Base-by-base conservation (phyloP, 2,329 filamentous ascomycete species). In the Madurella fahalii region DNA sequence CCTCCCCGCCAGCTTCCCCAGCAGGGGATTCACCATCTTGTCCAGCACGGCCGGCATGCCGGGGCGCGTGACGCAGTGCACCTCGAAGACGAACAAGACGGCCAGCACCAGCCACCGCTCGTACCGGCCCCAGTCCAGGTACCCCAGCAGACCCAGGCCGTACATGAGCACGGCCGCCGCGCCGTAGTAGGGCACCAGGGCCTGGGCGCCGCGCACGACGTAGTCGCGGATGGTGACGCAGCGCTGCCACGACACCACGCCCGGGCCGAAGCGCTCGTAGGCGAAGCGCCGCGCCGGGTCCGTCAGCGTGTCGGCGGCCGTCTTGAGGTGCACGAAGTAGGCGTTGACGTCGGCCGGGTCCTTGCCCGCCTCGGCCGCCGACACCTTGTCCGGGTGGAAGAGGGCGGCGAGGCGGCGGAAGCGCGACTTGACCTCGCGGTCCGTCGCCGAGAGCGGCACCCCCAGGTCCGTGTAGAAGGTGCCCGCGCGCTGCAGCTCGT, bases 241-340 rank as follows among this genome's bases (percentile, higher is more conserved):
- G 60, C 81, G 77, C 60, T 80, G 74, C 63, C 57, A 63, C 15
- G 69, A 68, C 12, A 86, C 70, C 17, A 92, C 78, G 30, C 83
- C 82, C 0, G 89, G 86, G 0, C 92, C 92, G 68, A 96, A 91
- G 46, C 90, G 84, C 68, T 96, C 90, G 72, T 96, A 96, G 8
- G 90, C 91, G 68, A 94, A 95, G 53, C 90, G 81, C 65, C 82
- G 85, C 0, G 83, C 84, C 2, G 88, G 83, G 66, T 94, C 84
- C n/a, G 83, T 74, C 15, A 96, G 81, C 0, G 86, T 89, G 65
- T 97, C 94, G 65, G 90, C 83, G 5, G 90, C 91, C 44, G 85
- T 76, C 75, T 92, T 93, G 64, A 97, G 79, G 65, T 88, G 84
- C 45, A 96, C 84, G 71, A 95, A 97, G 71, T 86, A 80, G 40